phyloP scores from a whole-genome alignment of 768 basidiomycete species.

The Mycena indigotica region DNA sequence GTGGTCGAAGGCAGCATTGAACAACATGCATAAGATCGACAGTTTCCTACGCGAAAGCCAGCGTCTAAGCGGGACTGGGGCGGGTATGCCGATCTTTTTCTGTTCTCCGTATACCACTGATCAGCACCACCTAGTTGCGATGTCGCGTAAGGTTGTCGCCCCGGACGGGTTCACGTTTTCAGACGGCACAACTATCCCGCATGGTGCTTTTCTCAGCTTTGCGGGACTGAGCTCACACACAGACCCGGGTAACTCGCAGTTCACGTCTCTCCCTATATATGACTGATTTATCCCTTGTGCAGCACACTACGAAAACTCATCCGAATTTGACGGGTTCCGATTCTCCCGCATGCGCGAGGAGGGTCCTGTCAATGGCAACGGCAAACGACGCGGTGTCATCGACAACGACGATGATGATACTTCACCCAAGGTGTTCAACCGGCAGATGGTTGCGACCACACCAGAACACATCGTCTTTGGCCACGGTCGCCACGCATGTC shows the following conservation, averaged over 20 bases:
- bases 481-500: not conserved
- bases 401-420: not conserved
- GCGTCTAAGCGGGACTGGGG: slow-evolving; percentile 25
- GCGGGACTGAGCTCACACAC: slow-evolving; percentile 6
- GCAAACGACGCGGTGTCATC: not conserved
- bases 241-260: not conserved
- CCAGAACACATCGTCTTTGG: not conserved
- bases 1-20: slow-evolving; percentile 35
- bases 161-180: slow-evolving; percentile 35
- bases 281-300: not conserved
- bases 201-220: slow-evolving; percentile 29
- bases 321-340: not conserved
- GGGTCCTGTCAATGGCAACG: not conserved
- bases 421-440: not conserved
- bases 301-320: not conserved
- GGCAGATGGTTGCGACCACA: not conserved
- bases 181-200: slow-evolving; percentile 37
- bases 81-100: slow-evolving; percentile 17
- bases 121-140: not conserved
- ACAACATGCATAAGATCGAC: slow-evolving; percentile 30
- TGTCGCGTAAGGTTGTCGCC: slow-evolving; percentile 31
- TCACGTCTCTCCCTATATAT: not conserved
- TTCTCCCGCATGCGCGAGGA: not conserved
- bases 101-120: not conserved
- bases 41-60: slow-evolving; percentile 24